Percentiles rank a stretch among this genome's conserved stretches.
These are phyloP conservation scores for Crithidia bombi DNA, from an alignment of 208 protist genomes.

Conservation along the genomic window DNA sequence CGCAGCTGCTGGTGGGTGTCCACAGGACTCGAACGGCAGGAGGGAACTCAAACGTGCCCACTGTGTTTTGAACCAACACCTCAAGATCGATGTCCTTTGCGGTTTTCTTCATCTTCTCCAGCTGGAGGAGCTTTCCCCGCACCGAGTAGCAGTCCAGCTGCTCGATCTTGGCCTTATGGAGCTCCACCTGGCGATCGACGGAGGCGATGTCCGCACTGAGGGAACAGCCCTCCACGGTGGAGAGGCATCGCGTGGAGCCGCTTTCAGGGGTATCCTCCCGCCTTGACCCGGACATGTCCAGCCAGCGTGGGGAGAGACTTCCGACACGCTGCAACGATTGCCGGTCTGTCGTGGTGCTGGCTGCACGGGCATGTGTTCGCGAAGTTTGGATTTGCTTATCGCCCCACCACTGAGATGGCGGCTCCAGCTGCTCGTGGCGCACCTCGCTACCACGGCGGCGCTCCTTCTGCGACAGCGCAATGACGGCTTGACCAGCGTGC, in stretches of 20 bases:
- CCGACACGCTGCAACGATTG: too few species aligned
- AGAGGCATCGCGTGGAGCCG: constrained; percentile 8
- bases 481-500: constrained; percentile 40
- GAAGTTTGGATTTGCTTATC: constrained; percentile 33
- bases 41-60: constrained; percentile 54
- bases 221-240: neutral
- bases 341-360: neutral
- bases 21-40: constrained; percentile 62
- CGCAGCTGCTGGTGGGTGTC: neutral
- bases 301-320: too few species aligned
- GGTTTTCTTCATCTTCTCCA: constrained; percentile 58
- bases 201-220: constrained; percentile 25
- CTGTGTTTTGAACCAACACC: constrained; percentile 30
- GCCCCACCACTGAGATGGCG: neutral
- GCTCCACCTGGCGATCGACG: constrained; percentile 57
- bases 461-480: constrained; percentile 40
- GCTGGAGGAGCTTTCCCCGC: constrained; percentile 56
- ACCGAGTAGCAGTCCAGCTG: constrained; percentile 52
- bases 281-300: neutral
- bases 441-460: constrained; percentile 23
- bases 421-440: constrained; percentile 1
- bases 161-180: constrained; percentile 38
- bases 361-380: constrained; percentile 20
- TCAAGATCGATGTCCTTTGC: constrained; percentile 48
- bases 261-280: neutral